phyloP scores from a whole-genome alignment of 352 stramenopile genomes.

The Aphanomyces astaci region DNA sequence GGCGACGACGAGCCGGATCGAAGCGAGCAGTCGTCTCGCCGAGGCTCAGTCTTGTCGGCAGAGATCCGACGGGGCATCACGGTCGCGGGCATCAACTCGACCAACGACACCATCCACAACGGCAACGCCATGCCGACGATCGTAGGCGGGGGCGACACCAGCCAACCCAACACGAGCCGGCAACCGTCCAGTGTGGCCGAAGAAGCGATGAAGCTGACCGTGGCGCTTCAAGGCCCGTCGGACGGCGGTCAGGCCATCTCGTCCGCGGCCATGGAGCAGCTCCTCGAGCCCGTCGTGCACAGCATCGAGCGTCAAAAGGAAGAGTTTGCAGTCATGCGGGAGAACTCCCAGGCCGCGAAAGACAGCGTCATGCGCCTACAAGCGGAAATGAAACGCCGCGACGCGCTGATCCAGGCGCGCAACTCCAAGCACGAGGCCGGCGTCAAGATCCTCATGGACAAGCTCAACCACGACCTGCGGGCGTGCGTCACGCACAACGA shows the following conservation, averaged over 20 bases:
- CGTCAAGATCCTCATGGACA: conserved; percentile 67
- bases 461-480: conserved; percentile 65
- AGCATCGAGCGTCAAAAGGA: conserved; percentile 74
- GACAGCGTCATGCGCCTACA: conserved; percentile 62
- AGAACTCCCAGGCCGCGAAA: conserved; percentile 62
- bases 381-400: conserved; percentile 72
- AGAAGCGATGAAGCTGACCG: background rate
- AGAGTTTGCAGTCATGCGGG: conserved; percentile 48
- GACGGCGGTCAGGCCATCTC: conserved; percentile 16
- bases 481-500: conserved; percentile 71
- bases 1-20: background rate
- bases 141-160: background rate
- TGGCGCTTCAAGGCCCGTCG: background rate
- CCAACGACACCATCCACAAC: background rate
- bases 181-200: background rate
- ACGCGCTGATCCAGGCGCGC: conserved; percentile 62
- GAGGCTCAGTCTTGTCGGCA: background rate
- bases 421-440: conserved; percentile 69
- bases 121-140: background rate
- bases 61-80: background rate
- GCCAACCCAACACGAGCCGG: background rate
- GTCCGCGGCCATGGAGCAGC: conserved; percentile 24
- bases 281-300: conserved; percentile 66
- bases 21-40: background rate
- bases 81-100: background rate